Base-by-base conservation (phyloP, 1,284 basidiomycete species). In the Athelia psychrophila region DNA sequence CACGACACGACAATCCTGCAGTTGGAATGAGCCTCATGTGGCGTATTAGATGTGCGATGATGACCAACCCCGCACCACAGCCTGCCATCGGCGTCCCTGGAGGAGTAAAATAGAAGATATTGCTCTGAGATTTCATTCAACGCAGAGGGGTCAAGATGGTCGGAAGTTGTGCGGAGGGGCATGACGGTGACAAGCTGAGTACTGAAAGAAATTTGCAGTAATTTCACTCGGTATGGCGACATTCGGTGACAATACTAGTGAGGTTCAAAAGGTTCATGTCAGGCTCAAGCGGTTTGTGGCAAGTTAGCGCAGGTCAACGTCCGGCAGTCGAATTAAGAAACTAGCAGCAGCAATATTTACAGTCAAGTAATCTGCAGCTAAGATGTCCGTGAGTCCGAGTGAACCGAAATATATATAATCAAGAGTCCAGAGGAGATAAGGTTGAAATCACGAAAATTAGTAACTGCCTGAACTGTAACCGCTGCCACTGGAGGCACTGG, bases 1-100 rank as follows among this genome's bases (percentile, higher is more conserved):
- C 24, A 94, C 85, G 30, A 65, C 76, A 20, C 74, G 69, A 64
- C 90, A 93, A 64, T 93, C 91, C 91, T 93, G 16, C 5, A 30
- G 20, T 38, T 53, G n/a, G n/a, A 24, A 24, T 54, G 27, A 54
- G 56, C 38, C 19, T 19, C 6, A 25, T 48, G 33, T 38, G 44
- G 33, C 24, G 48, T 16, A 13, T 30, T 27, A 33, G 33, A 45
- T n/a, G 33, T 20, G 47, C 42, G 4, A 36, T 23, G 32, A 45
- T 49, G 15, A 74, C 77, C 50, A 60, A 88, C 86, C 32, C 83
- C 79, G 62, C 88, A 90, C 87, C 88, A 90, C 59, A 83, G 59
- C 54, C 69, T 60, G 25, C 76, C 82, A 54, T 81, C 71, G 16
- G 56, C 66, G 33, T 77, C 70, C 23, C 78, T 64, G 15, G 84